Conservation (phyloP, 495 filamentous ascomycete genomes). For the Trichoderma gamsii region DNA sequence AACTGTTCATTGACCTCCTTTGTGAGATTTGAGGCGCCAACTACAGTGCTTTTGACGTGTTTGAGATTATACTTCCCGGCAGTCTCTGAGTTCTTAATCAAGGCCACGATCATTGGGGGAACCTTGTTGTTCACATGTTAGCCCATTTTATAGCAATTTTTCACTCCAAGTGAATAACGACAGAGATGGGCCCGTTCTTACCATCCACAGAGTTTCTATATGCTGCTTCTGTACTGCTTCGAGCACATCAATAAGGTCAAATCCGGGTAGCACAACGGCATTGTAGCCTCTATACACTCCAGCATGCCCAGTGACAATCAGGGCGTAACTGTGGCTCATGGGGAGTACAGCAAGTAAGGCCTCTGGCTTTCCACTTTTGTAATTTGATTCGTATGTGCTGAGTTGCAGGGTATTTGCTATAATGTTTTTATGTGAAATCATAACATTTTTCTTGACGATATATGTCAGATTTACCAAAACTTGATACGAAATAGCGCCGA, state of each 20-base stretch:
- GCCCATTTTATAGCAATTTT: neutral
- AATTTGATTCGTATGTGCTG: slow-evolving; percentile 45
- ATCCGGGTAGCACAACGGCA: slow-evolving; percentile 71
- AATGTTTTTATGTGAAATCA: slow-evolving; percentile 87
- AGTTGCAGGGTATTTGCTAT: slow-evolving; percentile 77
- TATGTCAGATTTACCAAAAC: neutral
- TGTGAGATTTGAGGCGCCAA: slow-evolving; percentile 78
- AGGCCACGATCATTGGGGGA: slow-evolving; percentile 77
- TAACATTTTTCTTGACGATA: slow-evolving; percentile 74
- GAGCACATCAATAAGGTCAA: slow-evolving; percentile 63
- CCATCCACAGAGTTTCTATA: slow-evolving; percentile 63
- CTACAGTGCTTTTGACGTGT: slow-evolving; percentile 60
- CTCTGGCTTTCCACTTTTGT: slow-evolving; percentile 47
- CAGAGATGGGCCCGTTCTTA: neutral
- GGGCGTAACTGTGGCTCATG: slow-evolving; percentile 42
- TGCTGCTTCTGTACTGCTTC: slow-evolving; percentile 65
- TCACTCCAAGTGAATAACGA: neutral
- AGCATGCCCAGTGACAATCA: slow-evolving; percentile 44
- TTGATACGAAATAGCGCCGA: neutral
- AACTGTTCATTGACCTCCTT: slow-evolving; percentile 68
- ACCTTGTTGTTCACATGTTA: slow-evolving; percentile 26
- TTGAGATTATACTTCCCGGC: slow-evolving; percentile 71
- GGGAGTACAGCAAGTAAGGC: slow-evolving; percentile 60
- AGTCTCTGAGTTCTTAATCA: slow-evolving; percentile 58
- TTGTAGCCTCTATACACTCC: slow-evolving; percentile 27